Evolutionary conservation across 768 basidiomycete genomes (phyloP).

Genomic region (Tulasnella sp.): DNA sequence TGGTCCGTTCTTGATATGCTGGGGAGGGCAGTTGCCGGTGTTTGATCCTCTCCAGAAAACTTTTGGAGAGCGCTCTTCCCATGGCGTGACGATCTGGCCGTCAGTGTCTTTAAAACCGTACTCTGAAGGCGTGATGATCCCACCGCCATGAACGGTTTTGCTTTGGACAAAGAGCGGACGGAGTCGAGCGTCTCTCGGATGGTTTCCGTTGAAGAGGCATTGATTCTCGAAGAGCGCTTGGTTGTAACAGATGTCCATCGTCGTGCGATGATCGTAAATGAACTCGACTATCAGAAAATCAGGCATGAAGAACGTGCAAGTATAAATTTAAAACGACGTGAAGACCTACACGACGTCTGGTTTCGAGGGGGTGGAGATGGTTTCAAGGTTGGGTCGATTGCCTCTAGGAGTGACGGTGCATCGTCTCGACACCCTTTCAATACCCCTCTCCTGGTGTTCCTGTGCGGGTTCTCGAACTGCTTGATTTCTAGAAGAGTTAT

Average conservation of each 20-base stretch:
- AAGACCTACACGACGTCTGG: neutral
- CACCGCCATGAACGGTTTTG: constrained; percentile 23
- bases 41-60: constrained; percentile 33
- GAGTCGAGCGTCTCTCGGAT: constrained; percentile 25
- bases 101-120: constrained; percentile 25
- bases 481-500: no score
- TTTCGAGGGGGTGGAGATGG: neutral
- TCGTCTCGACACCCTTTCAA: constrained; percentile 1
- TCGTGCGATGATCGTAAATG: constrained; percentile 27
- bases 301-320: constrained; percentile 20
- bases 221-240: constrained; percentile 23
- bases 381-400: neutral
- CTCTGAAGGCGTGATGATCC: constrained; percentile 21
- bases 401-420: neutral
- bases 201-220: constrained; percentile 22
- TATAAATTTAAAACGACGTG: neutral
- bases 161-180: constrained; percentile 26
- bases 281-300: constrained; percentile 25
- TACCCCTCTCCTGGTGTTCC: neutral
- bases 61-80: constrained; percentile 24
- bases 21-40: constrained; percentile 26
- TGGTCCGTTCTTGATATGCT: constrained; percentile 26
- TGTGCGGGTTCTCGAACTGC: constrained; percentile 2
- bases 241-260: constrained; percentile 27
- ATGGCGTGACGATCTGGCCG: constrained; percentile 23